phyloP scores from a whole-genome alignment of 75 land plant species.

The Cupressus sempervirens region DNA sequence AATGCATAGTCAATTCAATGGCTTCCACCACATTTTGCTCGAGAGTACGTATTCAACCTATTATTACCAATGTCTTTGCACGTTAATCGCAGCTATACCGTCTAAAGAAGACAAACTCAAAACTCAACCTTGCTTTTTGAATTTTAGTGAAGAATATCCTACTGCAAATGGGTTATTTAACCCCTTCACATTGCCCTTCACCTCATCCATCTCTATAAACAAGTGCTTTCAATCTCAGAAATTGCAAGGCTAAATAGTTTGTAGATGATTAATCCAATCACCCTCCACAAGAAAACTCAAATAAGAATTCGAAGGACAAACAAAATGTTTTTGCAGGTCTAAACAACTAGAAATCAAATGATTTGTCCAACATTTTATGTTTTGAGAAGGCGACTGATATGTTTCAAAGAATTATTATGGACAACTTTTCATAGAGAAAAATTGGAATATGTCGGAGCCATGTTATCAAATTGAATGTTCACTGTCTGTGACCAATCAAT shows the following conservation, averaged over 20 bases:
- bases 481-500: no score
- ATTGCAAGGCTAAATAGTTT: background rate
- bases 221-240: background rate
- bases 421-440: no score
- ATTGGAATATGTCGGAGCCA: background rate
- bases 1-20: no score
- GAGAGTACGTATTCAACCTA: no score
- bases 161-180: slow-evolving; percentile 62
- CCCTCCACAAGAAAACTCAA: background rate
- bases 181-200: slow-evolving; percentile 72
- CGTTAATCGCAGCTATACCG: background rate
- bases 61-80: slow-evolving; percentile 19
- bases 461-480: background rate
- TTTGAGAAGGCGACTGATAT: no score
- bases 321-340: no score
- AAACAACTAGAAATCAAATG: no score
- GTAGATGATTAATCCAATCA: no score
- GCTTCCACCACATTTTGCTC: no score
- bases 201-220: slow-evolving; percentile 50
- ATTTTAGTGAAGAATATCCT: slow-evolving; percentile 38
- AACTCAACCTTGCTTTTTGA: slow-evolving; percentile 65
- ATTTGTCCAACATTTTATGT: no score
- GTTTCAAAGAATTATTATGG: no score
- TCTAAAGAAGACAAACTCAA: slow-evolving; percentile 36
- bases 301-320: no score